Evolutionary conservation across 2,329 filamentous ascomycete genomes (phyloP).

Genomic region (Zymoseptoria ardabiliae): DNA sequence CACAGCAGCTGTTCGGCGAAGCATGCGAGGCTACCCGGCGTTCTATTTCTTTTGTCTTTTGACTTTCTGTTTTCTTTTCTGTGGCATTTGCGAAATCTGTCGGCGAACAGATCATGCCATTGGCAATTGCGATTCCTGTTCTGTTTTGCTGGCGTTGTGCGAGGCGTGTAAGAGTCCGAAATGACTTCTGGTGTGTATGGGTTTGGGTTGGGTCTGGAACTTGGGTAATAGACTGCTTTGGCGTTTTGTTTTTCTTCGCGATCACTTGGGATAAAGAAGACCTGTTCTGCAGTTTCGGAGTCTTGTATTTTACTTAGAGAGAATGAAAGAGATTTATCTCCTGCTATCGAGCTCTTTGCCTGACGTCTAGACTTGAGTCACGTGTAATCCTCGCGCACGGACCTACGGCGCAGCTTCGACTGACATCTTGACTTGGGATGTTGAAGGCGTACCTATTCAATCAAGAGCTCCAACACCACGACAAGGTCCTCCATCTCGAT

Average conservation of each 20-base stretch:
- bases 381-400: too few relatives aligned
- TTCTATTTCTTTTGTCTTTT: neutral
- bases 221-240: neutral
- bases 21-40: neutral
- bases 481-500: neutral
- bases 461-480: neutral
- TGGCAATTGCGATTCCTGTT: neutral
- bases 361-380: too few relatives aligned
- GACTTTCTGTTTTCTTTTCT: neutral
- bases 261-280: neutral
- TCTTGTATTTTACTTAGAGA: too few relatives aligned
- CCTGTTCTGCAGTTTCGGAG: too few relatives aligned
- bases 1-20: neutral
- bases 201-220: neutral
- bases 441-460: neutral
- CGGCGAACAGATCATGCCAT: neutral
- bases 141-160: neutral
- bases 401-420: too few relatives aligned
- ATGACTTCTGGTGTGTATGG: neutral
- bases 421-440: slow-evolving; percentile 30
- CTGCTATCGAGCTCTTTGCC: too few relatives aligned
- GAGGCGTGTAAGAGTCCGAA: neutral
- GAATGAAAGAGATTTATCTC: too few relatives aligned
- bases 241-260: neutral
- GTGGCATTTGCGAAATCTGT: neutral